Percentiles rank a stretch among this genome's conserved stretches.
Conservation (phyloP, 305 asterid genomes). For the Rubia tinctorum region DNA sequence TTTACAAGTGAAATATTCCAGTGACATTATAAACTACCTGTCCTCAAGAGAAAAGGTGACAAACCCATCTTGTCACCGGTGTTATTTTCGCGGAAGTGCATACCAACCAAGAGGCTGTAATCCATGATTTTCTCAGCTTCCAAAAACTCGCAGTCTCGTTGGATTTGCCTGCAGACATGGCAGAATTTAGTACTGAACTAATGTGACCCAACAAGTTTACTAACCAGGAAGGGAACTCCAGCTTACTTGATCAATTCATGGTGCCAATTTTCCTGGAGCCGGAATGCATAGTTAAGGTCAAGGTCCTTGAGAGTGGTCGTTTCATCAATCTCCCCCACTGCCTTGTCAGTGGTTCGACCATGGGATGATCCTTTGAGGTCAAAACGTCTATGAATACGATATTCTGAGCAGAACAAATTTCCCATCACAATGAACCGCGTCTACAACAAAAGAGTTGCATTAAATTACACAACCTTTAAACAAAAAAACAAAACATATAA, state of each 20-base stretch:
- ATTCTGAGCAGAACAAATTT: slow-evolving; percentile 94
- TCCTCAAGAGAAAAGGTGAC: slow-evolving; percentile 77
- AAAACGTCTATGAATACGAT: slow-evolving; percentile 84
- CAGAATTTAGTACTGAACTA: neutral
- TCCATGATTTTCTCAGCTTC: slow-evolving; percentile 95
- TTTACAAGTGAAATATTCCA: neutral
- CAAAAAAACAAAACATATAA: neutral
- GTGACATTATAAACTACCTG: slow-evolving; percentile 44
- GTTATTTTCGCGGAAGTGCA: slow-evolving; percentile 89
- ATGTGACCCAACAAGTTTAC: neutral
- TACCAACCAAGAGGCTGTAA: slow-evolving; percentile 93
- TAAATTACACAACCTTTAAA: slow-evolving; percentile 13
- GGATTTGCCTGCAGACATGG: slow-evolving; percentile 65
- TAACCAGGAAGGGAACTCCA: neutral
- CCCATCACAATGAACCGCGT: slow-evolving; percentile 99
- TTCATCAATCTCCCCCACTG: slow-evolving; percentile 82
- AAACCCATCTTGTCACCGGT: slow-evolving; percentile 90
- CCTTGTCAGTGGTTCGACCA: slow-evolving; percentile 84
- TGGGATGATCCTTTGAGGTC: slow-evolving; percentile 98
- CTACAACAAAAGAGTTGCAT: slow-evolving; percentile 29
- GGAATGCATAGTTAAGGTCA: slow-evolving; percentile 74
- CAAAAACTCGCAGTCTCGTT: slow-evolving; percentile 85
- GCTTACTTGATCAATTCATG: slow-evolving; percentile 93
- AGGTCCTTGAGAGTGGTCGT: slow-evolving; percentile 97
- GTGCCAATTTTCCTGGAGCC: slow-evolving; percentile 76